These are phyloP conservation scores for Lecanicillium sp. DNA, from an alignment of 2,329 filamentous ascomycete genomes.

Conservation along the genomic window DNA sequence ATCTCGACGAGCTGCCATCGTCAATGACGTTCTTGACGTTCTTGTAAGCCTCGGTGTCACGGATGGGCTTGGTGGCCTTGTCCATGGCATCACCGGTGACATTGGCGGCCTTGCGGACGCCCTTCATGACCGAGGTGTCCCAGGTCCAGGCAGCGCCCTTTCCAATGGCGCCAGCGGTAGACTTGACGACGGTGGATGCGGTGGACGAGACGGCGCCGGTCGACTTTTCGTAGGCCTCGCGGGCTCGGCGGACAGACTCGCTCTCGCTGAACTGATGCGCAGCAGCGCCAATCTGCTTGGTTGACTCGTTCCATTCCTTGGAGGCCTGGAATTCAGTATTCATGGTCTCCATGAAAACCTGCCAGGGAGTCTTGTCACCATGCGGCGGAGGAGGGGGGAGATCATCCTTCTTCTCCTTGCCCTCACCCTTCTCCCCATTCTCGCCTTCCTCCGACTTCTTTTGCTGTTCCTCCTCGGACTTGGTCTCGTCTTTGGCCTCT, in stretches of 20 bases:
- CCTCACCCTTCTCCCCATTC: conserved; percentile 46
- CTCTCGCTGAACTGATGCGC: conserved; percentile 91
- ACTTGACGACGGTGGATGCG: conserved; percentile 74
- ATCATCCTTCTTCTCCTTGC: conserved; percentile 60
- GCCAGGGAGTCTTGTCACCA: conserved; percentile 97
- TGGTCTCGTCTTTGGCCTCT: conserved; percentile 25
- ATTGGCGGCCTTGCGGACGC: conserved; percentile 77
- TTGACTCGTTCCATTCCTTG: conserved; percentile 98
- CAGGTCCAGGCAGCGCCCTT: conserved; percentile 94
- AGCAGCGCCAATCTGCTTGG: conserved; percentile 83
- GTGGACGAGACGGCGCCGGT: conserved; percentile 76
- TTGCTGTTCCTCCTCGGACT: conserved; percentile 34
- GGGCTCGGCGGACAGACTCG: conserved; percentile 79
- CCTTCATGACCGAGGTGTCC: conserved; percentile 92
- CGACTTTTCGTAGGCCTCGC: conserved; percentile 80
- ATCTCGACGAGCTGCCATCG: conserved; percentile 90
- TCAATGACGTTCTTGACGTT: conserved; percentile 94
- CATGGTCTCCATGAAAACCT: conserved; percentile 97
- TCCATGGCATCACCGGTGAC: conserved; percentile 83
- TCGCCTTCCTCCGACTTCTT: conserved; percentile 29
- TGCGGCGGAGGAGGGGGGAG: conserved; percentile 86
- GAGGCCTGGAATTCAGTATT: conserved; percentile 90
- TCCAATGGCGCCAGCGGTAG: conserved; percentile 78
- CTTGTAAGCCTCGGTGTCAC: conserved; percentile 92
- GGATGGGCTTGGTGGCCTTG: conserved; percentile 88